Percentiles rank a stretch among this genome's conserved stretches.
Evolutionary conservation across 2,329 filamentous ascomycete genomes (phyloP).

Genomic region (Orbilia brochopaga): DNA sequence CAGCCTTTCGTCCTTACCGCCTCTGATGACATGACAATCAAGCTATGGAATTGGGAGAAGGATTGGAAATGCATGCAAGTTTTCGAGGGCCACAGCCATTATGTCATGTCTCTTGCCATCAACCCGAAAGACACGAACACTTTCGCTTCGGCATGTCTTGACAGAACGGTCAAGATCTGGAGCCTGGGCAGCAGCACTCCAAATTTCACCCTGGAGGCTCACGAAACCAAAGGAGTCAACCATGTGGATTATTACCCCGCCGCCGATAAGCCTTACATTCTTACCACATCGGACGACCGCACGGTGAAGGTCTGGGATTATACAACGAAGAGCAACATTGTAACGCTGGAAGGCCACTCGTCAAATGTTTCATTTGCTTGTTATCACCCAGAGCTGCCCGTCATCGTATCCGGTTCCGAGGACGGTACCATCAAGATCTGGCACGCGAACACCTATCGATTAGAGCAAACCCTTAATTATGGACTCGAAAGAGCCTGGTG

Average conservation of each 20-base stretch:
- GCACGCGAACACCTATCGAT: slow-evolving; percentile 95
- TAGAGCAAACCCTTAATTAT: slow-evolving; percentile 96
- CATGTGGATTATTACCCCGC: slow-evolving; percentile 89
- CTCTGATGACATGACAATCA: slow-evolving; percentile 98
- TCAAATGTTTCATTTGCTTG: slow-evolving; percentile 98
- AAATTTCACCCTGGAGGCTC: slow-evolving; percentile 92
- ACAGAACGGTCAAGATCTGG: slow-evolving; percentile 98
- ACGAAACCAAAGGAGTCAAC: slow-evolving; percentile 69
- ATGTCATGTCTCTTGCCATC: slow-evolving; percentile 95
- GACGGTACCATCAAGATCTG: slow-evolving; percentile 97
- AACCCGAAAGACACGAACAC: slow-evolving; percentile 97
- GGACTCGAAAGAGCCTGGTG: slow-evolving; percentile 97
- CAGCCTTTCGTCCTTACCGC: slow-evolving; percentile 95
- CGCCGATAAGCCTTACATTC: slow-evolving; percentile 80
- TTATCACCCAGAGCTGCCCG: slow-evolving; percentile 93
- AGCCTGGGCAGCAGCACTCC: slow-evolving; percentile 89
- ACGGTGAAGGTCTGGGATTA: slow-evolving; percentile 99
- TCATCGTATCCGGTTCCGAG: slow-evolving; percentile 97
- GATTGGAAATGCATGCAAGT: slow-evolving; percentile 97
- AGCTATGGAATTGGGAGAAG: slow-evolving; percentile 99
- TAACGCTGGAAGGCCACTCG: slow-evolving; percentile 93
- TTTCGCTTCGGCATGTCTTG: slow-evolving; percentile 90
- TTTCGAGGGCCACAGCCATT: slow-evolving; percentile 95
- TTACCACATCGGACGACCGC: slow-evolving; percentile 94
- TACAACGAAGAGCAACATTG: slow-evolving; percentile 95